A percentile compares a stretch with the other conserved stretches of the same genome.
These are phyloP conservation scores for Scheffersomyces coipomensis DNA, from an alignment of 805 yeast species.

Conservation along the genomic window DNA sequence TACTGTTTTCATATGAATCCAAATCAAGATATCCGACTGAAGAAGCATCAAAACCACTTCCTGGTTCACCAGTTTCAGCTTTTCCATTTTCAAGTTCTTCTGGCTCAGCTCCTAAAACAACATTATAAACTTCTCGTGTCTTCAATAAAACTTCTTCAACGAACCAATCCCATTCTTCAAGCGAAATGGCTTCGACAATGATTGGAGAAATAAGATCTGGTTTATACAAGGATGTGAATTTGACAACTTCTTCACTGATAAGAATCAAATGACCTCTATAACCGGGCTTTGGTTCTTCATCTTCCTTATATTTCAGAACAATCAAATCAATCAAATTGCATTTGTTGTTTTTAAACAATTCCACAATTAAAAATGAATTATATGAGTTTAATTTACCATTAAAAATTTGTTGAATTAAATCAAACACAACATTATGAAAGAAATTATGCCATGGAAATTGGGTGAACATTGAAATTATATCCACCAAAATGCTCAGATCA, in stretches of 20 bases:
- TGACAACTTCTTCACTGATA: constrained; percentile 93
- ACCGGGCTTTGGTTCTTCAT: constrained; percentile 67
- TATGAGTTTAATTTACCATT: constrained; percentile 91
- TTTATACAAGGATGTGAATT: constrained; percentile 65
- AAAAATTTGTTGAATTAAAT: constrained; percentile 89
- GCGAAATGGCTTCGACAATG: constrained; percentile 48
- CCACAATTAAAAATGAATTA: constrained; percentile 51
- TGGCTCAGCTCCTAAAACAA: constrained; percentile 51
- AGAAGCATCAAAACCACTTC: constrained; percentile 27
- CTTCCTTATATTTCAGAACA: constrained; percentile 20
- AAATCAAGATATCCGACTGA: constrained; percentile 39
- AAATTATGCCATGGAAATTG: constrained; percentile 95
- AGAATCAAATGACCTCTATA: constrained; percentile 96
- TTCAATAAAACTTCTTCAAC: constrained; percentile 47
- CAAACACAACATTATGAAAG: constrained; percentile 95
- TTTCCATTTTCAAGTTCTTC: constrained; percentile 16
- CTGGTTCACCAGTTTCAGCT: constrained; percentile 6
- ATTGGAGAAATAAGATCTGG: constrained; percentile 58
- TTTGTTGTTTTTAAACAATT: constrained; percentile 18
- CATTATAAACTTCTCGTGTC: constrained; percentile 56
- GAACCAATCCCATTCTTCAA: constrained; percentile 52
- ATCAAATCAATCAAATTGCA: constrained; percentile 27
- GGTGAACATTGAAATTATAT: constrained; percentile 74
- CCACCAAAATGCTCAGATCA: constrained; percentile 67
- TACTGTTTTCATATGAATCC: constrained; percentile 28